phyloP scores from a whole-genome alignment of 441 rosid genomes.

The Viola pubescens region DNA sequence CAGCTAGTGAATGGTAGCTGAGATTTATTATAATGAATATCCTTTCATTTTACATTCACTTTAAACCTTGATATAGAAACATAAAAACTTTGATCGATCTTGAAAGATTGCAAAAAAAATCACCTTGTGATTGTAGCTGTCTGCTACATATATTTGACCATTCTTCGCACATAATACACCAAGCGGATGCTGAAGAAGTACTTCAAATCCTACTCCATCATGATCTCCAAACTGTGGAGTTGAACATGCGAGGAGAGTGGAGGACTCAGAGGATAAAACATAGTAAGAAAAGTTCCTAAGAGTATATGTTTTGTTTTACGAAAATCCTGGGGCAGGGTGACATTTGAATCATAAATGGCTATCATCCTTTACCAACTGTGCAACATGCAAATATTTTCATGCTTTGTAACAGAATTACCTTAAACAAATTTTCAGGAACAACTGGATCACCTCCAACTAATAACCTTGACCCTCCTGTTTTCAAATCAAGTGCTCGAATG shows the following conservation, averaged over 20 bases:
- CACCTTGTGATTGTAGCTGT: slow-evolving; percentile 97
- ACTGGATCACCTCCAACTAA: slow-evolving; percentile 87
- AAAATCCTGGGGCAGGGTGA: no score
- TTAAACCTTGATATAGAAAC: not conserved
- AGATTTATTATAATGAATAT: not conserved
- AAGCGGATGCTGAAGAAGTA: slow-evolving; percentile 89
- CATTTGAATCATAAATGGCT: not conserved
- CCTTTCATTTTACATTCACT: not conserved
- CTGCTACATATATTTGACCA: slow-evolving; percentile 79
- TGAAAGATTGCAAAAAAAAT: no score
- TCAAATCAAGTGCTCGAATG: slow-evolving; percentile 73
- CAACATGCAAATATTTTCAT: slow-evolving; percentile 7
- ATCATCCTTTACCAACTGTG: not conserved
- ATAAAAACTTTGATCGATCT: not conserved
- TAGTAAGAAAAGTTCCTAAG: no score
- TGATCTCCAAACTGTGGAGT: slow-evolving; percentile 80
- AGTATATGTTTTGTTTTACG: no score
- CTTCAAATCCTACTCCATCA: slow-evolving; percentile 86
- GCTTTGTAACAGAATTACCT: slow-evolving; percentile 34
- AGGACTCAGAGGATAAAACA: not conserved
- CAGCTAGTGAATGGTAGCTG: not conserved
- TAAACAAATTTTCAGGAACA: slow-evolving; percentile 80
- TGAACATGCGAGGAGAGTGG: not conserved
- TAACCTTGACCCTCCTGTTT: slow-evolving; percentile 85
- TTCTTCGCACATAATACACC: slow-evolving; percentile 72